These are phyloP conservation scores for Boletus mariae DNA, from an alignment of 1,284 basidiomycete species.

Conservation along the genomic window DNA sequence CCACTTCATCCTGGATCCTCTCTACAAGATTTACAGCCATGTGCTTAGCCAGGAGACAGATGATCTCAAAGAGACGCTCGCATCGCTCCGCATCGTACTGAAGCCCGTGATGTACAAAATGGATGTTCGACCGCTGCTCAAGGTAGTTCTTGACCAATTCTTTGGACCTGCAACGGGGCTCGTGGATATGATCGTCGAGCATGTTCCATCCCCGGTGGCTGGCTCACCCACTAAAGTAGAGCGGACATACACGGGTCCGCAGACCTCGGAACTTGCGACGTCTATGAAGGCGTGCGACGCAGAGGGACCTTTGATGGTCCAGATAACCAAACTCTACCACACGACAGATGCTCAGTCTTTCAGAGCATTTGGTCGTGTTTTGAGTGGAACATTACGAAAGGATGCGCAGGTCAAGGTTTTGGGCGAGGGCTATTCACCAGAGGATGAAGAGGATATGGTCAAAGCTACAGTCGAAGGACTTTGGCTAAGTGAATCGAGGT, in stretches of 20 bases:
- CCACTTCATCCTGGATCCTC: constrained; percentile 93
- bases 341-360: constrained; percentile 95
- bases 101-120: constrained; percentile 97
- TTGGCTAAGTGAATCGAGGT: constrained; percentile 90
- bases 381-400: constrained; percentile 85
- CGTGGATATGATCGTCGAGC: constrained; percentile 87
- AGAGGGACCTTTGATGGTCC: constrained; percentile 87
- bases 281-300: constrained; percentile 83
- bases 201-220: constrained; percentile 82
- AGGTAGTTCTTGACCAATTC: constrained; percentile 93
- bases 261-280: constrained; percentile 72
- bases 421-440: constrained; percentile 94
- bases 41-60: constrained; percentile 92
- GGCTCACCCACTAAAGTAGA: constrained; percentile 76
- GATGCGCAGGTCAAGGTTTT: constrained; percentile 92
- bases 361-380: constrained; percentile 91
- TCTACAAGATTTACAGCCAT: constrained; percentile 97
- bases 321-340: constrained; percentile 92
- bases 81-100: constrained; percentile 77
- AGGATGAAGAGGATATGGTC: constrained; percentile 98
- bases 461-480: constrained; percentile 82
- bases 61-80: constrained; percentile 78
- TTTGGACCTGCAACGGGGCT: constrained; percentile 89
- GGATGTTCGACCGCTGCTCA: constrained; percentile 93
- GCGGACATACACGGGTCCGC: constrained; percentile 81